Conservation (phyloP, 306 rosid species). For the Betula pendula region DNA sequence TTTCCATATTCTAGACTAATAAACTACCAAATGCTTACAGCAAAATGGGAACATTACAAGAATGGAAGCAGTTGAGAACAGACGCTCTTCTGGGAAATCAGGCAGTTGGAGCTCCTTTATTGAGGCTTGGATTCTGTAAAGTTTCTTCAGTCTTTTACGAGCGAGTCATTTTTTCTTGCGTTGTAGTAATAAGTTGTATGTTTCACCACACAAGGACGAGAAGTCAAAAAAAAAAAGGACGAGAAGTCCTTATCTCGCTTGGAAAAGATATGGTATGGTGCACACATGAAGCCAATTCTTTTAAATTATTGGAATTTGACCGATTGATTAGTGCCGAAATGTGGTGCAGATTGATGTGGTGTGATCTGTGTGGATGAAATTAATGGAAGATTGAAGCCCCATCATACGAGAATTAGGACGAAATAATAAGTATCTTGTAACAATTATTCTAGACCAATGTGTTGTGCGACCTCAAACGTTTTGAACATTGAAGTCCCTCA, state of each 20-base stretch:
- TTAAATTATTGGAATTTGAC: neutral
- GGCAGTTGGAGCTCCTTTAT: conserved; percentile 41
- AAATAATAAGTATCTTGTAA: neutral
- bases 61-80: conserved; percentile 26
- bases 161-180: conserved; percentile 11
- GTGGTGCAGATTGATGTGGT: neutral
- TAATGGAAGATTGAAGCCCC: neutral
- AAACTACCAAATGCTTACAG: conserved; percentile 39
- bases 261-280: neutral
- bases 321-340: neutral
- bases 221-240: neutral
- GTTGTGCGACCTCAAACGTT: neutral
- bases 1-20: conserved; percentile 11
- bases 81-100: conserved; percentile 27
- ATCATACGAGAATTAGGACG: neutral
- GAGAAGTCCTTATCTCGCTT: neutral
- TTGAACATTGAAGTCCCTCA: no score
- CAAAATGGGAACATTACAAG: conserved; percentile 43
- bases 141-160: conserved; percentile 20
- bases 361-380: neutral
- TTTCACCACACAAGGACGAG: neutral
- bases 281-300: neutral
- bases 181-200: neutral
- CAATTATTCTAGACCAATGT: neutral
- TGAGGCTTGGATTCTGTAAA: conserved; percentile 32